These are phyloP conservation scores for Starmerella khaoyaiensis DNA, from an alignment of 805 yeast genomes.

Conservation along the genomic window DNA sequence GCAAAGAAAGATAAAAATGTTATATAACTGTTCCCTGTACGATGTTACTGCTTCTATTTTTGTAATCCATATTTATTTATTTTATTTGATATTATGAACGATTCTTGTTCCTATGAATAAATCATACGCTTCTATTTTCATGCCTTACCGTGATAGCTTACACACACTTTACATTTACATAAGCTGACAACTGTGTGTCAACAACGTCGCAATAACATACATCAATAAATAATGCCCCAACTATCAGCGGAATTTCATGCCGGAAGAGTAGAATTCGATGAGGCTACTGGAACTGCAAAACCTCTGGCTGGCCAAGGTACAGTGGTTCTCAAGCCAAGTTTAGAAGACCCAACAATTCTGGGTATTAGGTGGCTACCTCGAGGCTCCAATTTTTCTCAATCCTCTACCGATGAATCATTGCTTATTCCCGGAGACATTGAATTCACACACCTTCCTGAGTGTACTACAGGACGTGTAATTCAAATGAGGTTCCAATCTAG, in stretches of 20 bases:
- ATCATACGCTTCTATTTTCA: too few species aligned
- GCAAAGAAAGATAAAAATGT: background rate
- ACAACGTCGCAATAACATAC: too few species aligned
- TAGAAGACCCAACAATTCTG: constrained; percentile 59
- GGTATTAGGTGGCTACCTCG: constrained; percentile 66
- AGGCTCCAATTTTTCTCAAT: constrained; percentile 27
- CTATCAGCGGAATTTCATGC: constrained; percentile 75
- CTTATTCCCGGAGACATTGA: constrained; percentile 78
- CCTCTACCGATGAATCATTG: constrained; percentile 37
- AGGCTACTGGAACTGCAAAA: constrained; percentile 46
- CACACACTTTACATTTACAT: too few species aligned
- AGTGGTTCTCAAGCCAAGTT: constrained; percentile 45
- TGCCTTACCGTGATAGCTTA: too few species aligned
- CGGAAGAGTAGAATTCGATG: constrained; percentile 55
- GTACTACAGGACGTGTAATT: constrained; percentile 66
- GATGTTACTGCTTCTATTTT: constrained; percentile 11
- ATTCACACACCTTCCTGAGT: constrained; percentile 55
- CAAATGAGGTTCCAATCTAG: constrained; percentile 51
- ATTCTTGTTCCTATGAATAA: too few species aligned
- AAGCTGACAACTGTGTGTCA: too few species aligned
- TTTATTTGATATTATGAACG: too few species aligned
- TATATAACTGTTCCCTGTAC: background rate
- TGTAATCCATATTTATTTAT: too few species aligned
- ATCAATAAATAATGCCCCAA: too few species aligned
- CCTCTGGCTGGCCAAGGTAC: constrained; percentile 62